These are phyloP conservation scores for Metarhizium album DNA, from an alignment of 2,329 filamentous ascomycete genomes.

Conservation along the genomic window DNA sequence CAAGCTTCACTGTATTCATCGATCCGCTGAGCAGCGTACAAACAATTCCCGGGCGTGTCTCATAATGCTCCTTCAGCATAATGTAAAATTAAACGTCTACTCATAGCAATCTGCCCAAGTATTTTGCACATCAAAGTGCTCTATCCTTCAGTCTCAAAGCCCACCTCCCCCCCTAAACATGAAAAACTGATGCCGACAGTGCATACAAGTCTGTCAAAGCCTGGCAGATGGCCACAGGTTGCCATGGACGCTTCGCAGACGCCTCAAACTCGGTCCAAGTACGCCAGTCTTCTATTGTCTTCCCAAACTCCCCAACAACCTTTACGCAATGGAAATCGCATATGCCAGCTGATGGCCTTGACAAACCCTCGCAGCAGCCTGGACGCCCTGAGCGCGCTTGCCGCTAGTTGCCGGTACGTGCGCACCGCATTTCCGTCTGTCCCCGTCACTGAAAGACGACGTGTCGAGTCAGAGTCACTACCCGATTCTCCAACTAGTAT, in stretches of 20 bases:
- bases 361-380: not conserved
- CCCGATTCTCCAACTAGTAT: not conserved
- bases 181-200: not conserved
- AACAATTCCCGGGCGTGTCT: not conserved
- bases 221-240: not conserved
- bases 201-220: not conserved
- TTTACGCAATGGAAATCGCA: not conserved
- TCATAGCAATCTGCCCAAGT: slow-evolving; percentile 12
- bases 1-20: no score
- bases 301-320: not conserved
- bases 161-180: not conserved
- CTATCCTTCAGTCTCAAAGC: not conserved
- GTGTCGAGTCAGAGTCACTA: not conserved
- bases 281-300: not conserved
- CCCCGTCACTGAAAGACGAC: not conserved
- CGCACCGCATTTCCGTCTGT: not conserved
- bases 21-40: no score
- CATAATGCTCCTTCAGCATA: not conserved
- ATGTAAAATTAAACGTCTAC: slow-evolving; percentile 5
- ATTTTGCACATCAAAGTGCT: slow-evolving; percentile 5
- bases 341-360: not conserved
- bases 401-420: not conserved
- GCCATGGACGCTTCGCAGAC: not conserved
- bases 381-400: not conserved
- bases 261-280: not conserved